A percentile compares a stretch with the other conserved stretches of the same genome.
Evolutionary conservation across 441 rosid species (phyloP).

Genomic region (Manihot esculenta): DNA sequence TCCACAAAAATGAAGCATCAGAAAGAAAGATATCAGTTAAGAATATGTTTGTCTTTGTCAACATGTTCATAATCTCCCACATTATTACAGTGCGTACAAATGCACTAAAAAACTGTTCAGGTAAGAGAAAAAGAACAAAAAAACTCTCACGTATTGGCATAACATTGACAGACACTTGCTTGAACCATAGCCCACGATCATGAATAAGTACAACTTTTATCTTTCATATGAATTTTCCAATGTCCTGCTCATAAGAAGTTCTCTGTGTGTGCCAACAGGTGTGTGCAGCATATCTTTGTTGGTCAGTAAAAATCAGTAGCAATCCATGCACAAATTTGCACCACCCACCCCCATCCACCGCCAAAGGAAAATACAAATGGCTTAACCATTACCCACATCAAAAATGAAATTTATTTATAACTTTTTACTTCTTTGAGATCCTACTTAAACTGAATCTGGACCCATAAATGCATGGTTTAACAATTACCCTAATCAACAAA

Average conservation of each 20-base stretch:
- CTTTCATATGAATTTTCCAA: background rate
- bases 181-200: background rate
- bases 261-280: background rate
- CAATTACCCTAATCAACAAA: no score
- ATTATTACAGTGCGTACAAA: background rate
- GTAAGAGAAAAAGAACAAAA: conserved; percentile 3
- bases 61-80: background rate
- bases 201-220: background rate
- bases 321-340: no score
- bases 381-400: no score
- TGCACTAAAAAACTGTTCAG: background rate
- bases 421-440: background rate
- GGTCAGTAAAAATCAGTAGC: background rate
- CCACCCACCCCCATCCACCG: no score
- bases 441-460: background rate
- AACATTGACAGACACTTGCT: background rate
- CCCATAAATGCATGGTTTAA: background rate
- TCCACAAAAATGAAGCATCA: conserved; percentile 23
- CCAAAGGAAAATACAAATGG: background rate
- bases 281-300: background rate
- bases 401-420: background rate
- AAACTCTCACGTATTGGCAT: background rate
- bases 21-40: conserved; percentile 11
- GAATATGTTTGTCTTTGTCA: background rate
- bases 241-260: background rate